Base-by-base conservation (phyloP, 495 filamentous ascomycete genomes). In the Penicillium parvum region DNA sequence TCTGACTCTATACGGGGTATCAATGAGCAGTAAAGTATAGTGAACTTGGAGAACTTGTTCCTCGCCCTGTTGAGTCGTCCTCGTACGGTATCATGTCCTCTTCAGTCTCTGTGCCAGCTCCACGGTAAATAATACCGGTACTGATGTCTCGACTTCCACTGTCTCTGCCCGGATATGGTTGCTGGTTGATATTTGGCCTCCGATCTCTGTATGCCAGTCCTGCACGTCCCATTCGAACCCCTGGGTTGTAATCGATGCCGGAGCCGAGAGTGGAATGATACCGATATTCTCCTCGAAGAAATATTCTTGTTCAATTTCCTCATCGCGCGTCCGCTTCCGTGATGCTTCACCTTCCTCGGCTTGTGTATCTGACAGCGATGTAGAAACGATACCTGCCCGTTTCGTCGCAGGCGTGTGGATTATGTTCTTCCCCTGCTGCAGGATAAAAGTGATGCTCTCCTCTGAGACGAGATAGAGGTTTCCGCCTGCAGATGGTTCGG, bases 151-250 rank as follows among this genome's bases (percentile, higher is more conserved):
- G 3, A 95, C 74, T 41, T 66, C 66, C 37, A 94, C 74, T 7
- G 55, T 49, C 7, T 77, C 66, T 34, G 69, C 70, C 23, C 66
- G 65, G 19, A 95, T 77, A 55, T 90, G 85, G 66, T 98, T 98
- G 63, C 92, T 98, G 32, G 92, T 97, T 55, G 90, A 96, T 47
- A 98, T 65, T 53, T 84, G 79, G 0, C 81, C 81, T 0, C 91
- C 92, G 62, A 97, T 89, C 52, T 78, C 72, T 0, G 90, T 96
- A 46, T 72, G 63, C 85, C 88, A 91, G 40, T 85, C 69, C 43
- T 72, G 48, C 1, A 98, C 84, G 64, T 98, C 88, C 91, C 92
- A 98, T 55, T 91, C 81, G 32, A 98, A 68, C 0, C 92, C 92
- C 0, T 66, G 60, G 0, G 88, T 94, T 2, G 77, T 85, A 48